A percentile compares a stretch with the other conserved stretches of the same genome.
Conservation (phyloP, 768 basidiomycete genomes). For the Boletus sp. region DNA sequence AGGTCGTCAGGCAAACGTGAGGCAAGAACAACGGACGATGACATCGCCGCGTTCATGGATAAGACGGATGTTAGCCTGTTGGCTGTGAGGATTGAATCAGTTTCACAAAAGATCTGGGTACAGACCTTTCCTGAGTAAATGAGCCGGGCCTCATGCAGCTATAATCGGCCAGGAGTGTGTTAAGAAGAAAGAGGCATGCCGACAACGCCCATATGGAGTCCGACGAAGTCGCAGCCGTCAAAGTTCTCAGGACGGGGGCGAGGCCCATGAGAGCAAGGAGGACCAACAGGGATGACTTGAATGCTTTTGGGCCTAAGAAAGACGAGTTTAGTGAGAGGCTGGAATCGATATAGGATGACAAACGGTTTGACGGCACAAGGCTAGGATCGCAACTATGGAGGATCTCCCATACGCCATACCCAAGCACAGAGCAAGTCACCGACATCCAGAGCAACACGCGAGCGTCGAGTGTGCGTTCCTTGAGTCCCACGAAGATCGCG, state of each 20-base stretch:
- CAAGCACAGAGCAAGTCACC: constrained; percentile 53
- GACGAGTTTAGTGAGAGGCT: constrained; percentile 8
- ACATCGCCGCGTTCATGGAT: constrained; percentile 89
- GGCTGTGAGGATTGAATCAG: constrained; percentile 24
- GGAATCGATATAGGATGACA: constrained; percentile 8
- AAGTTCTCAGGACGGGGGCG: constrained; percentile 85
- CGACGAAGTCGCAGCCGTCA: constrained; percentile 92
- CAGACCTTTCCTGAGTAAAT: constrained; percentile 58
- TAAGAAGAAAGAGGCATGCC: constrained; percentile 78
- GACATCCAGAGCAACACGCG: constrained; percentile 66
- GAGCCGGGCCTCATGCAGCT: constrained; percentile 44
- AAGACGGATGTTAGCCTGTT: constrained; percentile 74
- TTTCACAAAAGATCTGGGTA: constrained; percentile 18
- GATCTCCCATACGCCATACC: constrained; percentile 62
- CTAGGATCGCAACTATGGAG: constrained; percentile 39
- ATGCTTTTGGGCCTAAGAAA: constrained; percentile 57
- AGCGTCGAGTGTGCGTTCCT: constrained; percentile 62
- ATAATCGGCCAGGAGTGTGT: constrained; percentile 83
- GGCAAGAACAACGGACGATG: constrained; percentile 88
- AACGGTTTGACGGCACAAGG: constrained; percentile 23
- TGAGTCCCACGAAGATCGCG: constrained; percentile 70
- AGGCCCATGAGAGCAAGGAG: constrained; percentile 87
- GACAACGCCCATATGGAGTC: constrained; percentile 97
- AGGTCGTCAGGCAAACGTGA: constrained; percentile 81
- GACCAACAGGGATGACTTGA: constrained; percentile 82